Percentiles rank a stretch among this genome's conserved stretches.
These are phyloP conservation scores for Aspergillus proliferans DNA, from an alignment of 2,329 filamentous ascomycete species.

Conservation along the genomic window DNA sequence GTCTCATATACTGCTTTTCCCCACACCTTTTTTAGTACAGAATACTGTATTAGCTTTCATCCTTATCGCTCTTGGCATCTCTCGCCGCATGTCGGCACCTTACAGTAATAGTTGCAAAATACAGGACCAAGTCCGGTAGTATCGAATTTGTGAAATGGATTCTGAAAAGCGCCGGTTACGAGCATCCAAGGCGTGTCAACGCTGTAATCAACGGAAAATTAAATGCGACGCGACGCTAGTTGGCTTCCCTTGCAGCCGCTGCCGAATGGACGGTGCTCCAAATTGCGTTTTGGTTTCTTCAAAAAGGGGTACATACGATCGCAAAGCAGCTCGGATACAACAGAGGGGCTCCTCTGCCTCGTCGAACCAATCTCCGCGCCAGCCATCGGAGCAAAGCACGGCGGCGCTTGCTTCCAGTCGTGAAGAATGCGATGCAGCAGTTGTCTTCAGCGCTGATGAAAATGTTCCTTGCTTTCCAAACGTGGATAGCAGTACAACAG, in stretches of 20 bases:
- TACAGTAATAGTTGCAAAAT: too few relatives aligned
- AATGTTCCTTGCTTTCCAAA: background rate
- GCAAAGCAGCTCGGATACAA: background rate
- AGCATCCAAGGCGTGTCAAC: constrained; percentile 3
- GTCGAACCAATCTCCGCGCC: background rate
- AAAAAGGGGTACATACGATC: constrained; percentile 2
- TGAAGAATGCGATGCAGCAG: background rate
- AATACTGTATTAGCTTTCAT: too few relatives aligned
- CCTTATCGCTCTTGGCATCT: too few relatives aligned
- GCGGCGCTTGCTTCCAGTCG: background rate
- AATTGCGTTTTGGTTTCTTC: background rate
- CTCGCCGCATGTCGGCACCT: too few relatives aligned
- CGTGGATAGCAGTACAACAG: background rate
- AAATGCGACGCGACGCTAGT: constrained; percentile 2
- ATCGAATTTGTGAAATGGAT: background rate
- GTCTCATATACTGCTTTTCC: too few relatives aligned
- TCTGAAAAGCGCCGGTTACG: background rate
- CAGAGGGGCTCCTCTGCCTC: background rate
- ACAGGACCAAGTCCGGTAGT: too few relatives aligned
- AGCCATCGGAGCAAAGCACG: background rate
- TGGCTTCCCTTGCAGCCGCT: background rate
- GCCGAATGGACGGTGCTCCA: background rate
- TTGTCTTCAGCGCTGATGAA: background rate
- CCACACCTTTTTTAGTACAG: too few relatives aligned
- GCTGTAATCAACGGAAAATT: background rate